Percentiles rank a stretch among this genome's conserved stretches.
phyloP scores from a whole-genome alignment of 805 yeast species.

The Priceomyces carsonii region DNA sequence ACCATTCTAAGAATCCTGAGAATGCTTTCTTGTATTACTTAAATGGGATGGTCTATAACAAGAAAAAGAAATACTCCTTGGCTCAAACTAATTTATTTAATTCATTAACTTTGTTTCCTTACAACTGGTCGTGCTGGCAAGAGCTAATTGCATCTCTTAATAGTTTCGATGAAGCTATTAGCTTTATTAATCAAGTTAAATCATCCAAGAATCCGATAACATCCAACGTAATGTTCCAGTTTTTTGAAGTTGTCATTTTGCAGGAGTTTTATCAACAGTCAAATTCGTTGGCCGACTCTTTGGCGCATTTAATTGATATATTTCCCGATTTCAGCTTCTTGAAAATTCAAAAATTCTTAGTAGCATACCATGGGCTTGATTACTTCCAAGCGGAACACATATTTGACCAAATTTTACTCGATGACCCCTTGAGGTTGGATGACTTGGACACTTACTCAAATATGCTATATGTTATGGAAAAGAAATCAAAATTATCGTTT shows the following conservation, averaged over 20 bases:
- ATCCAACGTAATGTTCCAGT: constrained; percentile 36
- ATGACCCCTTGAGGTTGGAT: constrained; percentile 85
- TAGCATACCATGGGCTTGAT: constrained; percentile 82
- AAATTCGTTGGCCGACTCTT: constrained; percentile 47
- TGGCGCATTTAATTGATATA: constrained; percentile 48
- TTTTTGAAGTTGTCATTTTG: constrained; percentile 65
- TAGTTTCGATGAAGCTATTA: constrained; percentile 59
- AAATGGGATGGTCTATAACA: constrained; percentile 65
- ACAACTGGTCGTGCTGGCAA: constrained; percentile 93
- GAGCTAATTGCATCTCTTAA: constrained; percentile 67
- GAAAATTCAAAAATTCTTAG: constrained; percentile 77
- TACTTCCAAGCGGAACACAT: constrained; percentile 75
- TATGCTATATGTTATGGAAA: constrained; percentile 91
- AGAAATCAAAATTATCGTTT: constrained; percentile 77
- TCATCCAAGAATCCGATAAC: constrained; percentile 33
- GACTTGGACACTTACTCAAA: constrained; percentile 94
- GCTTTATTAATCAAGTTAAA: constrained; percentile 37
- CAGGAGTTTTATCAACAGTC: constrained; percentile 81
- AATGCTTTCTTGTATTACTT: constrained; percentile 68
- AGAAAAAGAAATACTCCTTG: constrained; percentile 55
- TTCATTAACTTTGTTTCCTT: constrained; percentile 71
- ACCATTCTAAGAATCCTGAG: constrained; percentile 33
- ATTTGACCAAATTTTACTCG: constrained; percentile 70
- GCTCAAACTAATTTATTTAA: constrained; percentile 65
- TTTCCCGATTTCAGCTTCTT: constrained; percentile 78